Evolutionary conservation across 305 asterid species (phyloP).

Genomic region (Fraxinus platypoda): DNA sequence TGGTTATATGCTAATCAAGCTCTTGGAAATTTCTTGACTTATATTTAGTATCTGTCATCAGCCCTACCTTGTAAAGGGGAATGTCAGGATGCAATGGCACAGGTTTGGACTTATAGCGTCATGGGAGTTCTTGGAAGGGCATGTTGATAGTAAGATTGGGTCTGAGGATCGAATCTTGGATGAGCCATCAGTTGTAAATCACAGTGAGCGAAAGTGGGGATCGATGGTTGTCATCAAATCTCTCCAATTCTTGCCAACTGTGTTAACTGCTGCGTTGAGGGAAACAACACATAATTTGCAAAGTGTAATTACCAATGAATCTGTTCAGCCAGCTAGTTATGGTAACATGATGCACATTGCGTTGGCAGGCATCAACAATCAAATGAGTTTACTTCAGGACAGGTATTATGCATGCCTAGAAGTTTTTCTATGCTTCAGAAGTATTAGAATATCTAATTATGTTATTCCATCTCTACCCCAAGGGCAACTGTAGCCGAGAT

Average conservation of each 20-base stretch:
- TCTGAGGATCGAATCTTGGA: constrained; percentile 36
- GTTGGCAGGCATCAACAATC: constrained; percentile 92
- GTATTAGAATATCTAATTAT: constrained; percentile 4
- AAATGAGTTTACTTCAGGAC: constrained; percentile 94
- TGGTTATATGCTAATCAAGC: constrained; percentile 3
- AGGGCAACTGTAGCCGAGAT: not conserved
- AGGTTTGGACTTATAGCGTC: constrained; percentile 97
- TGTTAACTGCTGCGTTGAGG: constrained; percentile 70
- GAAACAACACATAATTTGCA: constrained; percentile 68
- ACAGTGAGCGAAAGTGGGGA: constrained; percentile 79
- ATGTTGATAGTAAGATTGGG: constrained; percentile 47
- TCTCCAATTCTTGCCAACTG: constrained; percentile 82
- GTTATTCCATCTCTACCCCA: not conserved
- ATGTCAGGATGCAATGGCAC: constrained; percentile 99
- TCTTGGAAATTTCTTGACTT: constrained; percentile 20
- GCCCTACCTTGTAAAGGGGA: constrained; percentile 95
- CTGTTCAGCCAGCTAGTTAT: constrained; percentile 36
- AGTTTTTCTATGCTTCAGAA: not conserved
- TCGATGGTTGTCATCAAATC: constrained; percentile 94
- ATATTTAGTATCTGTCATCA: constrained; percentile 37
- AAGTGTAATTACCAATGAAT: constrained; percentile 31
- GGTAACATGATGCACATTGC: constrained; percentile 97
- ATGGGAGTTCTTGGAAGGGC: constrained; percentile 91
- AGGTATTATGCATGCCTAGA: constrained; percentile 50
- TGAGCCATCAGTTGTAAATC: constrained; percentile 50